These are phyloP conservation scores for Fusarium pilosicola DNA, from an alignment of 2,329 filamentous ascomycete genomes.

Conservation along the genomic window DNA sequence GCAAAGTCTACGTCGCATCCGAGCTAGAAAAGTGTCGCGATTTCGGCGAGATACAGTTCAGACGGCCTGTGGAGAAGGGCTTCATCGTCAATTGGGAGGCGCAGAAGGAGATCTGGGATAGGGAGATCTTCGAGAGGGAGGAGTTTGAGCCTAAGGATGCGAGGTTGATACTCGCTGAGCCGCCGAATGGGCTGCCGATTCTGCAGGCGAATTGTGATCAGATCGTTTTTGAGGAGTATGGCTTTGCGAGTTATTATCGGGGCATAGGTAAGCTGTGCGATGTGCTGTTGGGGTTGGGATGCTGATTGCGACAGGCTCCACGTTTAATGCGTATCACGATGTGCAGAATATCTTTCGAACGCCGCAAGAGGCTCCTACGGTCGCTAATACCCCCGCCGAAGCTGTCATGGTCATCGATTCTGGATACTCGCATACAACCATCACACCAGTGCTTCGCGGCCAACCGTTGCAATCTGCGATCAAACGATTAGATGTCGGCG, in stretches of 20 bases:
- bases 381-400: conserved; percentile 70
- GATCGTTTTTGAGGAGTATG: conserved; percentile 97
- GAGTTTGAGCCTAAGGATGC: conserved; percentile 77
- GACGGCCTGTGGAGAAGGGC: conserved; percentile 91
- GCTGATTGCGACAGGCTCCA: conserved; percentile 63
- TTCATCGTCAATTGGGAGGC: conserved; percentile 97
- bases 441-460: conserved; percentile 86
- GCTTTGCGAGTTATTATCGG: conserved; percentile 86
- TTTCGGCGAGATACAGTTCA: conserved; percentile 87
- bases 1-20: conserved; percentile 80
- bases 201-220: conserved; percentile 93
- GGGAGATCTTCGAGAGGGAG: conserved; percentile 80
- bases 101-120: conserved; percentile 95
- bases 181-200: conserved; percentile 81
- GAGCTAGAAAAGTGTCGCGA: conserved; percentile 84
- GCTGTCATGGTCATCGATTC: conserved; percentile 89
- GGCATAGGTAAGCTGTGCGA: conserved; percentile 66
- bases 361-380: conserved; percentile 56
- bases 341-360: conserved; percentile 75
- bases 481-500: conserved; percentile 87
- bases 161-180: conserved; percentile 86
- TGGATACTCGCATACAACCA: conserved; percentile 91
- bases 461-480: conserved; percentile 83
- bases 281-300: neutral
- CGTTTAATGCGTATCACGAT: conserved; percentile 85